Evolutionary conservation across 2,329 filamentous ascomycete genomes (phyloP), one percentile per base, ranked within the genome.

Genomic region (Chrysosphaeria jannelii): DNA sequence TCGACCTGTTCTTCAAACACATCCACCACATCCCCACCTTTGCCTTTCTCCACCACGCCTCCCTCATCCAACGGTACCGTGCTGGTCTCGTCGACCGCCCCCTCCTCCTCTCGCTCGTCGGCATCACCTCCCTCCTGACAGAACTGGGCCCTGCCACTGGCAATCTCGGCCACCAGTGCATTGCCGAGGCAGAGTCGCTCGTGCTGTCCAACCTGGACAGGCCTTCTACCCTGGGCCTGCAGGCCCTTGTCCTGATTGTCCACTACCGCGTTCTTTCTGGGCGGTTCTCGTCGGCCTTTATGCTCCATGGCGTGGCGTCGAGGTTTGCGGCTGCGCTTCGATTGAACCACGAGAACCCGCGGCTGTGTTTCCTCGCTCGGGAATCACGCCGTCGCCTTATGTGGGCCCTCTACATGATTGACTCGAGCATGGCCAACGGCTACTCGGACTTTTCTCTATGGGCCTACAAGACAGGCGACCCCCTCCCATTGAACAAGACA

Each of bases 21-120:
- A 47, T 61, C 19, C 55, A 61, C 37, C 57, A 61, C 29, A 54
- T 61, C 24, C 53, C 57, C 21, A 53, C 56, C 32, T 57, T 55
- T 39, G 57, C 54, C 8, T 62, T 61, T 27, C 38, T 62, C 10
- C 57, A 62, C 32, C 53, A 55, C 13, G 54, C 56, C 8, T 61
- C 57, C 2, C 48, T 61, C 13, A 58, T 59, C 53, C 55, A 60
- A 34, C 47, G 56, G 14, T 58, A 58, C 34, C 50, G 57, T 30
- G 48, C 52, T 4, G 55, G 54, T 22, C 54, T 54, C 29, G 51
- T 61, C 30, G 56, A 61, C 33, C 48, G 47, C 19, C 43, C 54
- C 2, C 40, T 62, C 5, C 41, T 61, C 4, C 43, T 60, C 4
- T 53, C 55, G 19, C 39, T 61, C 4, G 43, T 61, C 6, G 57